Percentiles rank a stretch among this genome's conserved stretches.
Conservation (phyloP, 306 rosid species). For the Cotoneaster glaucophyllus region DNA sequence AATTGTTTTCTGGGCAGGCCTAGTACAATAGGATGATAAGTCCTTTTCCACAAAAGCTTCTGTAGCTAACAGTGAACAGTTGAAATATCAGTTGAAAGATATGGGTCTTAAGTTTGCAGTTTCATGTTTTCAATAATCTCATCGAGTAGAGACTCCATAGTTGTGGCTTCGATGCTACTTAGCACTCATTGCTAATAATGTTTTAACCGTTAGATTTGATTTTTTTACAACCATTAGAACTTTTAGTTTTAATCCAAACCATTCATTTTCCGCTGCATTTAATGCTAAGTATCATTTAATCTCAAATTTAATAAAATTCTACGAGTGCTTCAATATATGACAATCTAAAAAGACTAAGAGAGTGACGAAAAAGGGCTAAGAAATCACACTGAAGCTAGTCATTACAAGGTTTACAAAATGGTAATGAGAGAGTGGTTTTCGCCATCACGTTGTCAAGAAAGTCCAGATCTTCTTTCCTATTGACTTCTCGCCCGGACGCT, state of each 20-base stretch:
- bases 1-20: neutral
- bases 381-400: slow-evolving; percentile 5
- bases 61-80: neutral
- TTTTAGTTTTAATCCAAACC: too few species aligned
- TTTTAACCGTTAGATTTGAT: too few species aligned
- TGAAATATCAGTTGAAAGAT: neutral
- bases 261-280: too few species aligned
- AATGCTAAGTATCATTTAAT: neutral
- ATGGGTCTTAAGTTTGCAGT: neutral
- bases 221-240: too few species aligned
- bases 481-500: slow-evolving; percentile 48
- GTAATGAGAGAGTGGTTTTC: neutral
- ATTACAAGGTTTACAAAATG: neutral
- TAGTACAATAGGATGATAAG: neutral
- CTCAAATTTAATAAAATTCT: too few species aligned
- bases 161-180: too few species aligned
- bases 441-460: slow-evolving; percentile 64
- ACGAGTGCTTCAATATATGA: too few species aligned
- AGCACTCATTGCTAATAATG: too few species aligned
- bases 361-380: neutral
- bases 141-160: neutral
- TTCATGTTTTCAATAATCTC: neutral
- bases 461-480: slow-evolving; percentile 61
- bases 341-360: neutral
- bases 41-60: slow-evolving; percentile 3